Evolutionary conservation across 306 rosid genomes (phyloP).

Genomic region (Mimosa pudica): DNA sequence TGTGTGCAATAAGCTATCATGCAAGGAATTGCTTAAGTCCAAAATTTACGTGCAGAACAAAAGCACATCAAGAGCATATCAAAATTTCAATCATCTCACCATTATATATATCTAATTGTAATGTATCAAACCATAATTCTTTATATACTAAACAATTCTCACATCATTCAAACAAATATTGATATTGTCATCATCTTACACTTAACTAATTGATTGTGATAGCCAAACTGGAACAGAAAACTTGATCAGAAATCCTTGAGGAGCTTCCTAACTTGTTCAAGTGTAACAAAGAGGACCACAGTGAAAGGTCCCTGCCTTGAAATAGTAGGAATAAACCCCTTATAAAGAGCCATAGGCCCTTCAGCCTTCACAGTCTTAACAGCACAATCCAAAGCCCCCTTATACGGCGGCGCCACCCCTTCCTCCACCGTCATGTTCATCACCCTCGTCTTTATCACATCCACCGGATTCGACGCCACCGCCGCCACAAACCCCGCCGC

Average conservation of each 20-base stretch:
- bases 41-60: not conserved
- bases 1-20: not conserved
- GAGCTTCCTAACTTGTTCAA: conserved; percentile 79
- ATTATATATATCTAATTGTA: not conserved
- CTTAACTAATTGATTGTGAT: not conserved
- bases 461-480: conserved; percentile 88
- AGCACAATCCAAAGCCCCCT: conserved; percentile 81
- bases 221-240: not conserved
- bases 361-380: conserved; percentile 71
- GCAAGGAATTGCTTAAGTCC: not conserved
- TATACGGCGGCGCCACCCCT: conserved; percentile 53
- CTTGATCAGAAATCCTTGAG: conserved; percentile 49
- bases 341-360: conserved; percentile 82
- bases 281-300: conserved; percentile 81
- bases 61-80: not conserved
- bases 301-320: conserved; percentile 92
- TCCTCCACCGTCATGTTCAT: conserved; percentile 84
- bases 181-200: not conserved
- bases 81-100: not conserved
- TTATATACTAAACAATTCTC: not conserved
- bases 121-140: not conserved
- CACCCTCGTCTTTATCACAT: conserved; percentile 88
- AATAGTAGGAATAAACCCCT: conserved; percentile 83
- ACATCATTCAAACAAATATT: not conserved
- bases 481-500: conserved; percentile 92